A percentile compares a stretch with the other conserved stretches of the same genome.
Evolutionary conservation across 2,329 filamentous ascomycete species (phyloP).

Genomic region (Cephalotrichum gorgonifer): DNA sequence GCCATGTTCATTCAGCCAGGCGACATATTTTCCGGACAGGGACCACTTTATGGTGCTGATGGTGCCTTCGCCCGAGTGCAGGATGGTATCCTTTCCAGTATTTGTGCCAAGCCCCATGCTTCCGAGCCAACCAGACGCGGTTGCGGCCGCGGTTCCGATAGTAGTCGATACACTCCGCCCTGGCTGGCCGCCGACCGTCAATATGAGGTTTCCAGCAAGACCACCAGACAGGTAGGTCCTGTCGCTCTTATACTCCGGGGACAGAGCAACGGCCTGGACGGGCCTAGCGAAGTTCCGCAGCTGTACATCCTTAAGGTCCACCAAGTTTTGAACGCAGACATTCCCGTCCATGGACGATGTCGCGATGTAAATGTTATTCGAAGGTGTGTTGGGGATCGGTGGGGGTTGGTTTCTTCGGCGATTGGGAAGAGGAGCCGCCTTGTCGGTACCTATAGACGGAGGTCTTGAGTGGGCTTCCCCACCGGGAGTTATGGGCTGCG

Average conservation of each 20-base stretch:
- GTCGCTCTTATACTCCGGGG: conserved; percentile 87
- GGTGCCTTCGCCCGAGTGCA: conserved; percentile 86
- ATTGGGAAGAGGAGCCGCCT: conserved; percentile 15
- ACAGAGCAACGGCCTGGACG: conserved; percentile 85
- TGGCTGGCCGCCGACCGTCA: conserved; percentile 70
- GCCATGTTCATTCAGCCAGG: conserved; percentile 92
- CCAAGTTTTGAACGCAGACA: conserved; percentile 79
- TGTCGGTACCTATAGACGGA: conserved; percentile 13
- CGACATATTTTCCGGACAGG: conserved; percentile 79
- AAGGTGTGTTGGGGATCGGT: conserved; percentile 61
- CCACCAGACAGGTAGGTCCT: conserved; percentile 85
- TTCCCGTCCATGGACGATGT: conserved; percentile 94
- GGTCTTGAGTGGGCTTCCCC: conserved; percentile 13
- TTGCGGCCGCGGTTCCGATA: conserved; percentile 67
- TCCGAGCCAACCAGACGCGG: conserved; percentile 84
- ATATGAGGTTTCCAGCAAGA: conserved; percentile 72
- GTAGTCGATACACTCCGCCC: conserved; percentile 85
- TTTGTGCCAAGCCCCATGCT: conserved; percentile 72
- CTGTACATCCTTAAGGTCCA: conserved; percentile 83
- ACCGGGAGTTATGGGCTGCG: not conserved
- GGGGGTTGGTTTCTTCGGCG: conserved; percentile 29
- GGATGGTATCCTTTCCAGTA: conserved; percentile 71
- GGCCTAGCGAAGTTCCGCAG: conserved; percentile 89
- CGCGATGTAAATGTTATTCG: conserved; percentile 86
- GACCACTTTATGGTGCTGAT: conserved; percentile 95